Conservation (phyloP, 2,329 filamentous ascomycete species). For the Monosporascus sp. region DNA sequence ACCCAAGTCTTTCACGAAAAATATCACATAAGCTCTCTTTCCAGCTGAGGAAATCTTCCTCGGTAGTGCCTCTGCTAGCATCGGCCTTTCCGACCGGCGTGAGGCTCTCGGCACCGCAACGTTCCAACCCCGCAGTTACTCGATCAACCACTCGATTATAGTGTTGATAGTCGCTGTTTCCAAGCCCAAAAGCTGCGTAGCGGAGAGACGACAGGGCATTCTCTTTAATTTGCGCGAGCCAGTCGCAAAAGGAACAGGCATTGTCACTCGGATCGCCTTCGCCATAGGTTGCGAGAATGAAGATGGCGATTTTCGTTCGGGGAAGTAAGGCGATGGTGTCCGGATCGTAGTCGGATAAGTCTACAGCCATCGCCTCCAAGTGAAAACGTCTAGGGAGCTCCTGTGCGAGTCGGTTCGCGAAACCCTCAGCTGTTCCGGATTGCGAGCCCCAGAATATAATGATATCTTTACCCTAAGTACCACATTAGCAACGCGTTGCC, state of each 20-base stretch:
- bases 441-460: slow-evolving; percentile 45
- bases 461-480: slow-evolving; percentile 7
- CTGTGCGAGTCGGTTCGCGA: slow-evolving; percentile 33
- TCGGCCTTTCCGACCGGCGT: slow-evolving; percentile 25
- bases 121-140: slow-evolving; percentile 16
- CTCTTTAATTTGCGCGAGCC: slow-evolving; percentile 13
- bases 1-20: slow-evolving; percentile 8
- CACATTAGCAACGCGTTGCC: not conserved
- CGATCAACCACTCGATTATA: slow-evolving; percentile 31
- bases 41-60: slow-evolving; percentile 33
- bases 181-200: slow-evolving; percentile 33
- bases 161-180: slow-evolving; percentile 33
- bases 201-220: slow-evolving; percentile 16
- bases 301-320: slow-evolving; percentile 24
- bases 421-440: slow-evolving; percentile 38
- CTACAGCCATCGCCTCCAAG: slow-evolving; percentile 33
- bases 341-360: slow-evolving; percentile 42
- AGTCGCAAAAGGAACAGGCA: slow-evolving; percentile 24
- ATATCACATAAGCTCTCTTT: slow-evolving; percentile 16
- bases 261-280: slow-evolving; percentile 38
- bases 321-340: slow-evolving; percentile 28
- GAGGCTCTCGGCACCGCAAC: slow-evolving; percentile 22
- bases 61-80: slow-evolving; percentile 25
- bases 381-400: slow-evolving; percentile 35
- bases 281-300: slow-evolving; percentile 33